Base-by-base conservation (phyloP, 2,329 filamentous ascomycete species). In the Fusarium begoniae region DNA sequence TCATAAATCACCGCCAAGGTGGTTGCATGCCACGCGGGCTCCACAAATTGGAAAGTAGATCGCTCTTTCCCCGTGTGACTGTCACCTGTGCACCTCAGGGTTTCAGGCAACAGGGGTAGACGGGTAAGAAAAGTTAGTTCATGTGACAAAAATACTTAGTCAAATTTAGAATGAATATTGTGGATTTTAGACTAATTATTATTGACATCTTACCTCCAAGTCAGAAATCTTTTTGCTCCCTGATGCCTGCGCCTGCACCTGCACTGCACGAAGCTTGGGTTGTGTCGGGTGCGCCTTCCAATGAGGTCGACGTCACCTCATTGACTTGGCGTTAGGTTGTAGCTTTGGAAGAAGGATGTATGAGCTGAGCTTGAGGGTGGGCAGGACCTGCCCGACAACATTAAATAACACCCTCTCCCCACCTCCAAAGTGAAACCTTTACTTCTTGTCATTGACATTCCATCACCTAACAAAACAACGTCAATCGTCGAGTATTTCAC, bases 321-420 rank as follows among this genome's bases (percentile, higher is more conserved):
- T 44, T 51, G 64, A 56, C 72, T 75, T 75, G 72, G 68, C 67
- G 54, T 50, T 51, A 45, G 53, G 53, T 44, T 2, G 40, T 55
- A 45, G 20, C 22, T 54, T 24, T 28, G n/a, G 43, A 70, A n/a
- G 50, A 57, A 66, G 48, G 64, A 58, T 48, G 56, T 50, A 38
- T 59, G 56, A 48, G 55, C 32, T 50, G 45, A 54, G 63, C 26
- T 53, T 60, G 59, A 50, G 40, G 54, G 57, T 60, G 63, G 67
- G 41, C 53, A 40, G 57, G n/a, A 65, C 55, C 44, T 51, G 44
- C 45, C 65, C 26, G 43, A 43, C 30, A 54, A 60, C 35, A 72
- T 72, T 74, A 74, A 74, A 74, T 72, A 74, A 51, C 67, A 65
- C 67, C 59, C 30, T 51, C 50, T 63, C 63, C 71, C 71, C 72